Base-by-base conservation (phyloP, 2,329 filamentous ascomycete species). In the Colletotrichum sp. region DNA sequence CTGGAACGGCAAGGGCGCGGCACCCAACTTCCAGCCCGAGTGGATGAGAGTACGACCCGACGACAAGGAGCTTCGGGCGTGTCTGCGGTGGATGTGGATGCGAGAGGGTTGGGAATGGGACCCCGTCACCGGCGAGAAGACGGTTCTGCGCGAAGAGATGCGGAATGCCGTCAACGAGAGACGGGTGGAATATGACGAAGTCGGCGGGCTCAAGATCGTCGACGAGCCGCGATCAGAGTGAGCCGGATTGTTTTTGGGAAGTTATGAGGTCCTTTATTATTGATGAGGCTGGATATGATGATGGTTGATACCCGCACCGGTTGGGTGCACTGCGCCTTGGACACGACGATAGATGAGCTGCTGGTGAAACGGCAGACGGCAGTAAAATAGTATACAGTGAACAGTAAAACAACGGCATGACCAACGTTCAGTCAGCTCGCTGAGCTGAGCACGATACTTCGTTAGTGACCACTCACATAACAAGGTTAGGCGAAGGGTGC, bases 1-100 rank as follows among this genome's bases (percentile, higher is more conserved):
- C 77, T 95, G 93, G 91, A 93, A 92, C 80, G 94, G 94, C 2
- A 87, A 84, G 80, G 82, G 90, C 79, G 78, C 85, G 80, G 78
- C 85, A 81, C 76, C 84, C 68, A 86, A 88, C 16, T 95, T 96
- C 81, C 93, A 95, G 80, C 95, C 95, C 0, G 96, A 98, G 84
- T 98, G 96, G 96, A 97, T 96, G 90, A 90, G 95, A 5, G 95
- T 98, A 1, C 82, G 94, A 65, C 95, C 96, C 0, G 86, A 89
- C 59, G 96, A 98, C 84, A 98, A 98, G 85, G 96, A 98, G 84
- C 86, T 98, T n/a, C 90, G 95, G 59, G 95, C 95, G 0, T 98
- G 93, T 85, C 84, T 98, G 81, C 90, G 93, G 52, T 98, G 96
- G 96, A 95, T 96, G 92, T 98, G 96, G 96, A 90, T 97, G 85